Base-by-base conservation (phyloP, 495 filamentous ascomycete species). In the Hypoxylon perforatum region DNA sequence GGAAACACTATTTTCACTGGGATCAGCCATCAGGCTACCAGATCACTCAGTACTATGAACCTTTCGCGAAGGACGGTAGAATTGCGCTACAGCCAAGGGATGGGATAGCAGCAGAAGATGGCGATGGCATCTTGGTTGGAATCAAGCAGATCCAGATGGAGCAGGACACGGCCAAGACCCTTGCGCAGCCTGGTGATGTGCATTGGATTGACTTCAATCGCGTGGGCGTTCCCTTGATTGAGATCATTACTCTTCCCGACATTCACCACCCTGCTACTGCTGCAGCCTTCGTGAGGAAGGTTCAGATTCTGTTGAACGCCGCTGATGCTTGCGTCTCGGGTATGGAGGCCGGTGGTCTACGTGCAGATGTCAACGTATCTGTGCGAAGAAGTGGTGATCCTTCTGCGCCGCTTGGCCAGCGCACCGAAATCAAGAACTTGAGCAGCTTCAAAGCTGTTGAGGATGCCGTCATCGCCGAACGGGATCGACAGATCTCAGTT, bases 1-100 rank as follows among this genome's bases (percentile, higher is more conserved):
- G 95, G 49, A 99, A 99, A 75, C 95, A 99, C 72, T 99, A 99
- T 75, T 97, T 97, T 77, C 96, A 97, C 78, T 94, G 93, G 84
- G 95, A 99, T 76, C 95, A 99, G 73, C 95, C 96, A 6, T 82
- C 90, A 0, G 95, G 95, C 0, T 99, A 98, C 76, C 95, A 99
- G 76, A 95, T 99, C 57, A 99, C 95, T 6, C 96, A 99, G 71
- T 98, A 93, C 77, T 97, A 87, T 69, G 85, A 92, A 66, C 94
- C 95, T 0, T 93, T 97, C 74, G 95, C 95, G 0, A 81, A 82
- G 56, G 80, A 93, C 69, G 96, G 95, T 21, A 78, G 77, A 59
- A 81, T 99, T 14, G 82, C 82, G 5, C 81, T 99, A 0, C 87
- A 83, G 60, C 76, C 85, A 15, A 82, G 92, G 70, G 95, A 97